Evolutionary conservation across 1,284 basidiomycete genomes (phyloP).

Genomic region (Athelia psychrophila): DNA sequence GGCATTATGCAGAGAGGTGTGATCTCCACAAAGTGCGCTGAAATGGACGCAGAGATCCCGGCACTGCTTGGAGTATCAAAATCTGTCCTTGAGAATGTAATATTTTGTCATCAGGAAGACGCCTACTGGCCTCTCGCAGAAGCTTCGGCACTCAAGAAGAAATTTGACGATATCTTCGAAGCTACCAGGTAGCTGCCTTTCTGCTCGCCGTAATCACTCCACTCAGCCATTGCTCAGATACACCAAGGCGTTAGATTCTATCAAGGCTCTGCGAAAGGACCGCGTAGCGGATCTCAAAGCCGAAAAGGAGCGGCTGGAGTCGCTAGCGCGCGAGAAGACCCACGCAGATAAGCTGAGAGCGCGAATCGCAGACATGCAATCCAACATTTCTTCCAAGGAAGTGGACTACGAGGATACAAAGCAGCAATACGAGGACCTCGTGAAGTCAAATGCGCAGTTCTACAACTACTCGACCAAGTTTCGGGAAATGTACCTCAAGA

Average conservation of each 20-base stretch:
- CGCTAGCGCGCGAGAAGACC: constrained; percentile 80
- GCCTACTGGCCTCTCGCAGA: constrained; percentile 98
- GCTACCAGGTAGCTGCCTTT: constrained; percentile 73
- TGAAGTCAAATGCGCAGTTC: constrained; percentile 77
- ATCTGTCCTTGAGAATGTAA: constrained; percentile 97
- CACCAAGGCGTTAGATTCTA: constrained; percentile 94
- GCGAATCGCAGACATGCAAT: constrained; percentile 65
- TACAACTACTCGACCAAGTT: constrained; percentile 85
- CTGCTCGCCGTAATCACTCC: neutral
- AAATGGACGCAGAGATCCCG: constrained; percentile 95
- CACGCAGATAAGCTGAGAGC: constrained; percentile 82
- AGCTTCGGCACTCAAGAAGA: constrained; percentile 91
- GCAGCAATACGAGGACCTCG: constrained; percentile 62
- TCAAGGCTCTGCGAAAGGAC: constrained; percentile 90
- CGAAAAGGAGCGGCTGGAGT: constrained; percentile 85
- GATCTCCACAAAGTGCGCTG: constrained; percentile 95
- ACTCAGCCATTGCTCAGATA: constrained; percentile 51
- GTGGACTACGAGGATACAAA: constrained; percentile 74
- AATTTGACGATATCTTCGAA: constrained; percentile 99
- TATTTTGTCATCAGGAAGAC: constrained; percentile 99
- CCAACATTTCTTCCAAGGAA: constrained; percentile 68
- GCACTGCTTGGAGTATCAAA: constrained; percentile 93
- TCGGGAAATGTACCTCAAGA: constrained; percentile 76
- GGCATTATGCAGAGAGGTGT: constrained; percentile 60
- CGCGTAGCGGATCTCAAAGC: constrained; percentile 89